Conservation (phyloP, 2,329 filamentous ascomycete species). For the Penicillium sp. region DNA sequence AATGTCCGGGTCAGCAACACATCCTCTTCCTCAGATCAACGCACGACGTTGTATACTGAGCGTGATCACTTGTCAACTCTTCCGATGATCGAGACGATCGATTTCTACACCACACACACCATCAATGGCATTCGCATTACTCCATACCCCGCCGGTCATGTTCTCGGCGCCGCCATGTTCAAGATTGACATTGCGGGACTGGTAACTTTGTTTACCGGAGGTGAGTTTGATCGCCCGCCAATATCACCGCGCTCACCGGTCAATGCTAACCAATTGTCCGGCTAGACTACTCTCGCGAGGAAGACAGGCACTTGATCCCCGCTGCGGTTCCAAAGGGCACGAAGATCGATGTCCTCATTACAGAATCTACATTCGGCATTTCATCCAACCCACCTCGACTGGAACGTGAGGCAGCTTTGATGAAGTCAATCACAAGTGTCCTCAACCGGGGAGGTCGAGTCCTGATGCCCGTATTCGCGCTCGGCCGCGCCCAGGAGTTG, state of each 20-base stretch:
- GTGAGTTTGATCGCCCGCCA: neutral
- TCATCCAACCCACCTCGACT: slow-evolving; percentile 86
- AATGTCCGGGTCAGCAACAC: slow-evolving; percentile 83
- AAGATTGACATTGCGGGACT: slow-evolving; percentile 94
- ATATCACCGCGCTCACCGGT: too few relatives aligned
- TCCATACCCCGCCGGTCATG: slow-evolving; percentile 93
- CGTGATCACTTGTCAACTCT: slow-evolving; percentile 93
- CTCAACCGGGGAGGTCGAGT: slow-evolving; percentile 89
- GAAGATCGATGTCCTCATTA: slow-evolving; percentile 94
- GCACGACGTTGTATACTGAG: slow-evolving; percentile 79
- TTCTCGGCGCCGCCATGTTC: slow-evolving; percentile 98
- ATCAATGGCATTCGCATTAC: slow-evolving; percentile 96
- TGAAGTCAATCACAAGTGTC: slow-evolving; percentile 91
- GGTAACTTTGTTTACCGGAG: slow-evolving; percentile 91
- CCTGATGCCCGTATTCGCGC: slow-evolving; percentile 89
- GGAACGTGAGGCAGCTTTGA: slow-evolving; percentile 86
- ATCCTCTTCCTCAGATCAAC: slow-evolving; percentile 58
- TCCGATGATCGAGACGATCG: slow-evolving; percentile 91
- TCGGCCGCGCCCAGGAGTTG: slow-evolving; percentile 89
- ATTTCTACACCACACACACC: slow-evolving; percentile 96
- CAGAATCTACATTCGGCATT: slow-evolving; percentile 95
- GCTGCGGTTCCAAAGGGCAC: slow-evolving; percentile 83
- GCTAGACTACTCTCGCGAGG: slow-evolving; percentile 84
- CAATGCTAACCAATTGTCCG: neutral
- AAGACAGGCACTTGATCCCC: slow-evolving; percentile 91